These are phyloP conservation scores for Candida dubliniensis DNA, from an alignment of 1,139 yeast genomes.

Conservation along the genomic window DNA sequence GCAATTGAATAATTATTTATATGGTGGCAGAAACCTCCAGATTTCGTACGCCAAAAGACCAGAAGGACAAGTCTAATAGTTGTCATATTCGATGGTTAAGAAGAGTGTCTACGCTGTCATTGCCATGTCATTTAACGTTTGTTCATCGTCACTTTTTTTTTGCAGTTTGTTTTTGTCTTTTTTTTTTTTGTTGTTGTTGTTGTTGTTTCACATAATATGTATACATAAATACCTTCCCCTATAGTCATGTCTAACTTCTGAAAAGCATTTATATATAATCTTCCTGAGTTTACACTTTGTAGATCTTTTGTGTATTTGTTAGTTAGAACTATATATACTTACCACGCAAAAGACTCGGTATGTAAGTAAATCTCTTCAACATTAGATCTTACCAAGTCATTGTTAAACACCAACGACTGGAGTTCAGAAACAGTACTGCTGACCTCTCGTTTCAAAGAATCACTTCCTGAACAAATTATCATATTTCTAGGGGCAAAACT, in stretches of 20 bases:
- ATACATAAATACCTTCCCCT: too few relatives aligned
- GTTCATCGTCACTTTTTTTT: too few relatives aligned
- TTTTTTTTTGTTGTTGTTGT: too few relatives aligned
- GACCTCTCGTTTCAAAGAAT: constrained; percentile 42
- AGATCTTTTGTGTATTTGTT: too few relatives aligned
- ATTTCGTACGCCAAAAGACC: constrained; percentile 58
- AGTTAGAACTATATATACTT: constrained; percentile 2
- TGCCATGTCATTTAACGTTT: too few relatives aligned
- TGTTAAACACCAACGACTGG: constrained; percentile 34
- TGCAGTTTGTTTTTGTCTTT: too few relatives aligned
- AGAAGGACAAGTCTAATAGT: not conserved
- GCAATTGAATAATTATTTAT: constrained; percentile 74
- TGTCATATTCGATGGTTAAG: not conserved
- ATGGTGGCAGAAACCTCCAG: constrained; percentile 75
- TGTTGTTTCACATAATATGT: too few relatives aligned
- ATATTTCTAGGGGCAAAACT: constrained; percentile 41
- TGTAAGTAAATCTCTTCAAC: constrained; percentile 56
- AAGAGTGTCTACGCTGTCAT: too few relatives aligned
- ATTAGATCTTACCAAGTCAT: constrained; percentile 23
- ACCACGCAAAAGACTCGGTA: constrained; percentile 64
- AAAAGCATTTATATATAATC: too few relatives aligned
- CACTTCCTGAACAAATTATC: constrained; percentile 54
- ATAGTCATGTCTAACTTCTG: too few relatives aligned
- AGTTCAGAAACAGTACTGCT: constrained; percentile 43
- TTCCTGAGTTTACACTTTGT: too few relatives aligned